These are phyloP conservation scores for Pythium grandisporangium DNA, from an alignment of 352 stramenopile species.

Conservation along the genomic window DNA sequence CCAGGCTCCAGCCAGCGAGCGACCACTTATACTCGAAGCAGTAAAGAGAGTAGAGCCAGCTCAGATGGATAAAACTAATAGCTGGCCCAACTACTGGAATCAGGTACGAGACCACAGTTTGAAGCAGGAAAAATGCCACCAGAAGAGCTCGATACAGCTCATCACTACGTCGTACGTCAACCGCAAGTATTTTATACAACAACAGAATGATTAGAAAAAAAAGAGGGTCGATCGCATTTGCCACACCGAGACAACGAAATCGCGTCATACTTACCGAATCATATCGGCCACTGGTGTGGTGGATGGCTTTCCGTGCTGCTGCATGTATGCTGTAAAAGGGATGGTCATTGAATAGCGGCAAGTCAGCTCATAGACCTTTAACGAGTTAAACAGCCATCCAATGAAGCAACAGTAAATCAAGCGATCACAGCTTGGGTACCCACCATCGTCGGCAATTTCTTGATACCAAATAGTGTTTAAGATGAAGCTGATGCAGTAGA, in stretches of 20 bases:
- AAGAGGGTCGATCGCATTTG: no score
- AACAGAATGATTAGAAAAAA: no score
- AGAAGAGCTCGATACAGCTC: slow-evolving; percentile 83
- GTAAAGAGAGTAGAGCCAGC: slow-evolving; percentile 87
- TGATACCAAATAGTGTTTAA: slow-evolving; percentile 90
- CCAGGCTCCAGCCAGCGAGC: slow-evolving; percentile 77
- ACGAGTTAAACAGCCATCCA: no score
- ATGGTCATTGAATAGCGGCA: neutral
- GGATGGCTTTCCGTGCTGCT: slow-evolving; percentile 73
- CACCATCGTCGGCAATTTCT: slow-evolving; percentile 84
- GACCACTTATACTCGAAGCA: slow-evolving; percentile 90
- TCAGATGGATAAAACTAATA: slow-evolving; percentile 77
- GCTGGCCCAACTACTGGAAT: slow-evolving; percentile 66
- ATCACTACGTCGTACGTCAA: slow-evolving; percentile 29
- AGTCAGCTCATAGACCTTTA: no score
- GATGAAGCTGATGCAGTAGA: slow-evolving; percentile 90
- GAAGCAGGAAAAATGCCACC: slow-evolving; percentile 77
- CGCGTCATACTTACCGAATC: slow-evolving; percentile 49
- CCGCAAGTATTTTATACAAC: neutral
- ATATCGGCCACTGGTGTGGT: slow-evolving; percentile 72
- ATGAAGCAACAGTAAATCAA: no score
- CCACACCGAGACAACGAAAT: no score
- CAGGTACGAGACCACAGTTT: slow-evolving; percentile 79
- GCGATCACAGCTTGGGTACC: no score
- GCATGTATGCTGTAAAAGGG: slow-evolving; percentile 48